Base-by-base conservation (phyloP, 345 rosid species). In the Eucalyptus coolabah region DNA sequence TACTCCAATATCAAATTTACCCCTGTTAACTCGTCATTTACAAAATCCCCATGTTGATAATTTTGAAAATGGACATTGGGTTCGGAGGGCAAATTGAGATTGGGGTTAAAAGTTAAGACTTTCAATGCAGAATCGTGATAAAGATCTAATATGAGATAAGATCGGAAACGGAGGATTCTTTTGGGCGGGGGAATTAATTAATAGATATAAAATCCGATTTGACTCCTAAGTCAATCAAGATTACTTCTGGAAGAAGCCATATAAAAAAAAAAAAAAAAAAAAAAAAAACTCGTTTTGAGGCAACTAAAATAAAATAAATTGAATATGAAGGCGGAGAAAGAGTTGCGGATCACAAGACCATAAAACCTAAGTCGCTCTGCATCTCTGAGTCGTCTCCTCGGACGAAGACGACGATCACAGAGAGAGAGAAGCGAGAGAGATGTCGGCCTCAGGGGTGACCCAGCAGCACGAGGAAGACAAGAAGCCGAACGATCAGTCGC, bases 401-500 rank as follows among this genome's bases (percentile, higher is more conserved):
- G 12, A 34, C 44, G 44, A 18, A 56, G 63, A 56, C 63, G 59
- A 53, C 45, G 47, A 77, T 40, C 17, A 69, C 13, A 72, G 28
- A 37, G 45, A 34, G 26, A 32, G 63, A 60, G 59, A 45, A 34
- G 47, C 47, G 87, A 42, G 88, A 13, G 47, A 50, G 87, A 60
- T 42, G 32, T 21, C 50, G 47, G 44, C 83, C n/a, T 53, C 63
- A 37, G 65, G 59, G 54, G 45, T 86, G 90, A 60, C 85, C 85
- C 45, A 19, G 87, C 77, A 53, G 42, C 60, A 82, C 17, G 86
- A 60, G 47, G 91, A 65, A 63, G 98, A 94, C 80, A 96, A 97
- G 96, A 95, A 96, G 93, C 97, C 97, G 40, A 93, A 91, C 87
- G 99, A 95, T 50, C 95, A 94, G 89, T 89, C 95, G 96, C 93